A percentile compares a stretch with the other conserved stretches of the same genome.
Evolutionary conservation across 2,329 filamentous ascomycete species (phyloP).

Genomic region (Penicillium brasilianum): DNA sequence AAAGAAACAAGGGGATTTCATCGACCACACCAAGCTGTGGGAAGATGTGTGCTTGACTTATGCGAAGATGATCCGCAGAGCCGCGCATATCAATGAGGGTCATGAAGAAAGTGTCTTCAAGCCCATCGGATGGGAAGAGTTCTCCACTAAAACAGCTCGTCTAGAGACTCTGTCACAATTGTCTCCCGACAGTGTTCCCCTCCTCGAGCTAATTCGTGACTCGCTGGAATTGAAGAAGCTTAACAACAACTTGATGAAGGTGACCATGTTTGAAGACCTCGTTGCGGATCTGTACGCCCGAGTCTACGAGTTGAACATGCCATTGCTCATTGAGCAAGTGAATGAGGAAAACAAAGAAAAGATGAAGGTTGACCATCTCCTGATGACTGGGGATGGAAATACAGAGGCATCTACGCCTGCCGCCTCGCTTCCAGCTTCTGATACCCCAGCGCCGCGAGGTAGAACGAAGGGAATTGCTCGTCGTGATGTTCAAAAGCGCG

Average conservation of each 20-base stretch:
- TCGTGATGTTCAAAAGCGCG: slow-evolving; percentile 63
- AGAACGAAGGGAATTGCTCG: slow-evolving; percentile 64
- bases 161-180: slow-evolving; percentile 65
- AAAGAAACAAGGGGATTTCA: slow-evolving; percentile 77
- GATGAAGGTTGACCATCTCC: slow-evolving; percentile 54
- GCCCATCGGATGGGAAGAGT: slow-evolving; percentile 68
- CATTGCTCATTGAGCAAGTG: slow-evolving; percentile 45
- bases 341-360: slow-evolving; percentile 53
- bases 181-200: slow-evolving; percentile 51
- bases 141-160: slow-evolving; percentile 62
- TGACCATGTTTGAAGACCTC: slow-evolving; percentile 85
- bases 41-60: slow-evolving; percentile 64
- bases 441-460: slow-evolving; percentile 43
- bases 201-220: slow-evolving; percentile 68
- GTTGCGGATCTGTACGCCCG: slow-evolving; percentile 86
- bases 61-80: slow-evolving; percentile 61
- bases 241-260: slow-evolving; percentile 87
- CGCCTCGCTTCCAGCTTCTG: slow-evolving; percentile 39
- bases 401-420: slow-evolving; percentile 39
- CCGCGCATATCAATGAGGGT: slow-evolving; percentile 62
- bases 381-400: slow-evolving; percentile 45
- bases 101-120: slow-evolving; percentile 70
- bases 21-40: slow-evolving; percentile 67
- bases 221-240: slow-evolving; percentile 74
- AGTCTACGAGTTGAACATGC: slow-evolving; percentile 46